Evolutionary conservation across 2,329 filamentous ascomycete species (phyloP), one percentile per base, ranked within the genome.

Genomic region (Paecilomyces niveus): DNA sequence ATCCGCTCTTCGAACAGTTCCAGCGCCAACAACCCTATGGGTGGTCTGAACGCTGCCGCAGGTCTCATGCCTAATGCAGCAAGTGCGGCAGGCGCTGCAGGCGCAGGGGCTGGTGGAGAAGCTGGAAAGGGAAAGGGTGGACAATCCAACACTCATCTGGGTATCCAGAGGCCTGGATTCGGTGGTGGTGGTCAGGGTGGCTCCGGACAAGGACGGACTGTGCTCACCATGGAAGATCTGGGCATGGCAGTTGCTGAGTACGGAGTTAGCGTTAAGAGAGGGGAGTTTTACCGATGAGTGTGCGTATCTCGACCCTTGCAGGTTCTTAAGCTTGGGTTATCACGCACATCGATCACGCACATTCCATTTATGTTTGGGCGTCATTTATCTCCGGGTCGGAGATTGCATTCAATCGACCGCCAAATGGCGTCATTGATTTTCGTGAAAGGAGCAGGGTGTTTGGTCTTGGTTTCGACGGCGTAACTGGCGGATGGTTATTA

Each of bases 231-330:
- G 94, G 94, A 99, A 77, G 94, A 99, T 74, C 75, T 99, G 67
- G 94, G 94, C 15, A 97, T 97, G 92, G 94, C 94, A 1, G 93
- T 97, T 31, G 90, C 90, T 32, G 94, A 99, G 80, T 99, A 97
- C 72, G 94, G 94, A 1, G 92, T 99, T 56, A 99, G 96, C 72
- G 89, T 97, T 56, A 97, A 96, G 85, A 84, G 94, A 63, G 92
- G 93, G 70, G 94, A 99, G 78, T 99, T 97, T 72, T 99, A 99
- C 74, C 84, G 92, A 68, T 97, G 73, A 80, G 21, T 31, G 31
- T 50, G 32, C 54, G 24, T 54, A 58, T 35, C 49, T 39, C 49
- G 1, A 24, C 9, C 9, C 6, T 29, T 24, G 13, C 18, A 18
- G 2, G 15, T 15, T 18, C 15, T 45, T 13, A 29, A 9, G 15